These are phyloP conservation scores for Cladosporium sp. DNA, from an alignment of 2,329 filamentous ascomycete genomes.

Conservation along the genomic window DNA sequence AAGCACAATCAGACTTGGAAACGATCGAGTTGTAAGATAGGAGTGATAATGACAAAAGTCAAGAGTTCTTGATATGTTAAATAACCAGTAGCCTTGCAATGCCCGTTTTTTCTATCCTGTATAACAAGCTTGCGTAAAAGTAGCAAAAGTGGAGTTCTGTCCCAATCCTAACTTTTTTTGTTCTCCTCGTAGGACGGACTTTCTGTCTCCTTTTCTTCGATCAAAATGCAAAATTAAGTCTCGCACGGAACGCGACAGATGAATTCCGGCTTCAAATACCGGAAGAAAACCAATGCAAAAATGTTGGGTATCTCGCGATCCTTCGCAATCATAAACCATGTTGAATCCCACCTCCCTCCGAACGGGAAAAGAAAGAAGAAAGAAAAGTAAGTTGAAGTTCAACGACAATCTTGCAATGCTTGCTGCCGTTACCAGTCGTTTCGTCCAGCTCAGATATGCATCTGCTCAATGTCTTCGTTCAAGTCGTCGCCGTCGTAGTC, in stretches of 20 bases:
- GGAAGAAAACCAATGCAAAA: not conserved
- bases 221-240: not conserved
- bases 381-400: not conserved
- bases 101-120: not conserved
- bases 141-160: constrained; percentile 8
- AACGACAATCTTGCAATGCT: not conserved
- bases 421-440: not conserved
- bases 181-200: not conserved
- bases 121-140: too few relatives aligned
- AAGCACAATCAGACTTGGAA: too few relatives aligned
- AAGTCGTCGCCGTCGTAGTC: constrained; percentile 46
- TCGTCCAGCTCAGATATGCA: not conserved
- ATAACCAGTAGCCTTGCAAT: not conserved
- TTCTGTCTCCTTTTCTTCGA: not conserved
- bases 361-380: not conserved
- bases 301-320: constrained; percentile 10
- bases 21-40: too few relatives aligned
- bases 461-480: constrained; percentile 37
- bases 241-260: not conserved
- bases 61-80: not conserved
- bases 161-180: constrained; percentile 6
- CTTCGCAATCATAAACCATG: constrained; percentile 1
- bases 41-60: too few relatives aligned
- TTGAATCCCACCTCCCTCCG: not conserved
- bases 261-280: too few relatives aligned